Evolutionary conservation across 257 asterid species (phyloP), one percentile per base, ranked within the genome.

Genomic region (Fraxinus pennsylvanica): DNA sequence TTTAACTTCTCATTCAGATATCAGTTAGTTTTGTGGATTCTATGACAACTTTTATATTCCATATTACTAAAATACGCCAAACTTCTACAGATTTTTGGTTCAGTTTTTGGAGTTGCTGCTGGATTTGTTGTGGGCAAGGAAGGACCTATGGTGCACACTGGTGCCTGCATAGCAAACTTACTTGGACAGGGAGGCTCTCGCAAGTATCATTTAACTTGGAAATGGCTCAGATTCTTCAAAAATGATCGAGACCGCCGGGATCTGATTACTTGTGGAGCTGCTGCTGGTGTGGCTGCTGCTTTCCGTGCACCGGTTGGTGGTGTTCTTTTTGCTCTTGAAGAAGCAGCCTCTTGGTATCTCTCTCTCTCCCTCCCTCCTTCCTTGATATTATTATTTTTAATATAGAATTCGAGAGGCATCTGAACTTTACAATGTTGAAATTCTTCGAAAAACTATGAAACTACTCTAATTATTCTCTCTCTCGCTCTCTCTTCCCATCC

Each of bases 291-390:
- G 71, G 98, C 99, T 69, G 97, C 97, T 80, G 99, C 99, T 80
- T 95, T 95, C 79, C 99, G 99, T 27, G 98, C 99, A 76, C 99
- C 99, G 66, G 99, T 95, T 76, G 99, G 99, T 74, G 99, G 99
- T 13, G 99, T 95, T 68, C 99, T 95, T 83, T 95, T 95, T 80
- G 98, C 99, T 59, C 97, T 95, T 50, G 99, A 95, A 91, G 99
- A 95, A 95, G 99, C 96, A 77, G 98, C 99, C 76, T 93, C 99
- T 39, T 95, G 99, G 98, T 93, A 82, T 75, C 72, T 32, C 47
- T 72, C 74, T 73, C 35, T 79, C 78, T 74, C 50, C 4, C 50
- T 0, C 15, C 0, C 50, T 9, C 45, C 9, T 9, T 6, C 41
- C 45, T 52, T 19, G 63, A 52, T 15, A 52, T 52, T 19, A 52